phyloP scores from a whole-genome alignment of 148 eudicot species.

The Camellia granthamiana region DNA sequence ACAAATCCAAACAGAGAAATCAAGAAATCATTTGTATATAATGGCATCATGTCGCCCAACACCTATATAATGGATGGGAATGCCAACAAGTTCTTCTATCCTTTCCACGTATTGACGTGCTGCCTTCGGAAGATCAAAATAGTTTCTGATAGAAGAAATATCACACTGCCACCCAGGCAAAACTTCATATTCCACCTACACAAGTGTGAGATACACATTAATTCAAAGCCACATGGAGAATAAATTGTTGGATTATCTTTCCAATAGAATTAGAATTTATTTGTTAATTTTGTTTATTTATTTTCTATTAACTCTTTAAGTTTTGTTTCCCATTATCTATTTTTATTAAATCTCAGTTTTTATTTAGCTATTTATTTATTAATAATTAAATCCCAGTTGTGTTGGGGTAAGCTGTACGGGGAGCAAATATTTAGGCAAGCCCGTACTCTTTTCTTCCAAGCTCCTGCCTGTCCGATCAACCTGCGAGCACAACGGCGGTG shows the following conservation, averaged over 20 bases:
- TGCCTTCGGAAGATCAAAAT: constrained; percentile 66
- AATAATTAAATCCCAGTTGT: too few relatives aligned
- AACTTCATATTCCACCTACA: too few relatives aligned
- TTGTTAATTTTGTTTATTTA: background rate
- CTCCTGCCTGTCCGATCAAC: too few relatives aligned
- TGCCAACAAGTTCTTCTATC: constrained; percentile 71
- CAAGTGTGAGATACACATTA: too few relatives aligned
- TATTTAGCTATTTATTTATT: too few relatives aligned
- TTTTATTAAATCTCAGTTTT: too few relatives aligned
- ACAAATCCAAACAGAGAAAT: background rate
- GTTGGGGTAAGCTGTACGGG: too few relatives aligned
- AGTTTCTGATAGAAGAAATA: constrained; percentile 71
- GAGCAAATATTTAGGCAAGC: too few relatives aligned
- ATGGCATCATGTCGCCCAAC: constrained; percentile 86
- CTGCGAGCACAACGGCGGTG: too few relatives aligned
- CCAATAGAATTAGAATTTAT: background rate
- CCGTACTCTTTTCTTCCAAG: too few relatives aligned
- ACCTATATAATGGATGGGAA: constrained; percentile 81
- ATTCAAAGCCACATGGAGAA: background rate
- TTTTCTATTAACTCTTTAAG: too few relatives aligned
- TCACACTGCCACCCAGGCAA: constrained; percentile 24
- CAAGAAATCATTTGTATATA: constrained; percentile 46
- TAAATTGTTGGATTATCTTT: background rate
- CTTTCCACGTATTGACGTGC: constrained; percentile 71
- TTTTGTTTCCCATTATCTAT: too few relatives aligned